phyloP scores from a whole-genome alignment of 805 yeast species.

The Metschnikowia baotianmanensis region DNA sequence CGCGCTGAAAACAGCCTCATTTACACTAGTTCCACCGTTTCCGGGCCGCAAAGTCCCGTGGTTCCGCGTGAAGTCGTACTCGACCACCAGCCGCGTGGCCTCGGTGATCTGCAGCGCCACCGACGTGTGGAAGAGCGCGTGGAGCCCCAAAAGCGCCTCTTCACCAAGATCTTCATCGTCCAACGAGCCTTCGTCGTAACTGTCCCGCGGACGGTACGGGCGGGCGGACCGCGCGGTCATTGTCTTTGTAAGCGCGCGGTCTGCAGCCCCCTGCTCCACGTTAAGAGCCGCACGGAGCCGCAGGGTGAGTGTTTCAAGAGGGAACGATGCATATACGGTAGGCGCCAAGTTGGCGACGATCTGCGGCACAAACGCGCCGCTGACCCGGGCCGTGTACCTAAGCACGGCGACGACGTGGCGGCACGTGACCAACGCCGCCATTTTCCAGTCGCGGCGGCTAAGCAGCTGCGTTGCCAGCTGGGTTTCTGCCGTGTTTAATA shows the following conservation, averaged over 20 bases:
- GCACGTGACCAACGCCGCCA: constrained; percentile 40
- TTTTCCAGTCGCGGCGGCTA: constrained; percentile 45
- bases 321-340: constrained; percentile 26
- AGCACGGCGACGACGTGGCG: constrained; percentile 37
- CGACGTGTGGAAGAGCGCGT: constrained; percentile 60
- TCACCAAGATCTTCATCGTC: constrained; percentile 42
- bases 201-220: constrained; percentile 10
- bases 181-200: constrained; percentile 35
- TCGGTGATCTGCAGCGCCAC: constrained; percentile 58
- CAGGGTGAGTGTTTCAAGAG: constrained; percentile 21
- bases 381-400: constrained; percentile 31
- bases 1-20: too few relatives aligned
- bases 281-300: constrained; percentile 29
- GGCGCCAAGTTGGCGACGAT: constrained; percentile 40
- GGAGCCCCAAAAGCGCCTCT: constrained; percentile 50
- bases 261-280: constrained; percentile 28
- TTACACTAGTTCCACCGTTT: too few relatives aligned
- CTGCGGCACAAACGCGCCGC: constrained; percentile 28
- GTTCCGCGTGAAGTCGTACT: constrained; percentile 27
- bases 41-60: not conserved
- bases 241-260: constrained; percentile 26
- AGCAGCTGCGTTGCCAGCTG: constrained; percentile 22
- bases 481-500: constrained; percentile 17
- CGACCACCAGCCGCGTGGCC: constrained; percentile 53
- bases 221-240: constrained; percentile 23